These are phyloP conservation scores for Exophiala calicioides DNA, from an alignment of 2,329 filamentous ascomycete species.

Conservation along the genomic window DNA sequence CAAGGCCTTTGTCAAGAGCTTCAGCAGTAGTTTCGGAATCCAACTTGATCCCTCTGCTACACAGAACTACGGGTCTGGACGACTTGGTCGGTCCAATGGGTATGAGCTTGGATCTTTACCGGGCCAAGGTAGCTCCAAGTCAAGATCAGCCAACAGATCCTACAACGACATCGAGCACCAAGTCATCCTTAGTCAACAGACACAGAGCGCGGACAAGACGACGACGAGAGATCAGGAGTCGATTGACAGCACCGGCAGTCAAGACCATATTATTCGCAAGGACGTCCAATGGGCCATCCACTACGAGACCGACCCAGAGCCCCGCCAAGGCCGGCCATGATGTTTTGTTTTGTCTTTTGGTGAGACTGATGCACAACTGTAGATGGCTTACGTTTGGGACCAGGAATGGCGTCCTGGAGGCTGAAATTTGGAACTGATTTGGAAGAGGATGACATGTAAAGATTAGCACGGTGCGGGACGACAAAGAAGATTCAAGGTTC, in stretches of 20 bases:
- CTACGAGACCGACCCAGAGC: constrained; percentile 18
- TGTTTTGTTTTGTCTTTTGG: neutral
- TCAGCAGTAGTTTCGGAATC: constrained; percentile 43
- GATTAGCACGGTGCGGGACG: too few species aligned
- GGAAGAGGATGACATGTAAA: too few species aligned
- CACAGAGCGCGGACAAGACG: neutral
- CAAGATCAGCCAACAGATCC: constrained; percentile 16
- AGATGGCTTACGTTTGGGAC: too few species aligned
- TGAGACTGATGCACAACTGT: neutral
- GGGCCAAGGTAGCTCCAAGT: constrained; percentile 13
- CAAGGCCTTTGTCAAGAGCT: constrained; percentile 44
- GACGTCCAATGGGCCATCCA: constrained; percentile 27
- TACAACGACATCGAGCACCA: constrained; percentile 19
- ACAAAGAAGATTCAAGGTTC: too few species aligned
- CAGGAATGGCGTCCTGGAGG: too few species aligned
- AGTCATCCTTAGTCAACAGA: constrained; percentile 3
- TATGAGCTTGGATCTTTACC: constrained; percentile 18
- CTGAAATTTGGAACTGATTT: too few species aligned
- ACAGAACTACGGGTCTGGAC: constrained; percentile 19
- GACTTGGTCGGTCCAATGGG: constrained; percentile 4
- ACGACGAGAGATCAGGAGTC: constrained; percentile 19
- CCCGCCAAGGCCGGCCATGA: neutral
- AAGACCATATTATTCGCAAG: constrained; percentile 29
- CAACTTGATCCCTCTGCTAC: constrained; percentile 24
- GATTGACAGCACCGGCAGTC: constrained; percentile 27